Evolutionary conservation across 202 grass and related monocot species (phyloP), one percentile per base, ranked within the genome.

Genomic region (Musa balbisiana): DNA sequence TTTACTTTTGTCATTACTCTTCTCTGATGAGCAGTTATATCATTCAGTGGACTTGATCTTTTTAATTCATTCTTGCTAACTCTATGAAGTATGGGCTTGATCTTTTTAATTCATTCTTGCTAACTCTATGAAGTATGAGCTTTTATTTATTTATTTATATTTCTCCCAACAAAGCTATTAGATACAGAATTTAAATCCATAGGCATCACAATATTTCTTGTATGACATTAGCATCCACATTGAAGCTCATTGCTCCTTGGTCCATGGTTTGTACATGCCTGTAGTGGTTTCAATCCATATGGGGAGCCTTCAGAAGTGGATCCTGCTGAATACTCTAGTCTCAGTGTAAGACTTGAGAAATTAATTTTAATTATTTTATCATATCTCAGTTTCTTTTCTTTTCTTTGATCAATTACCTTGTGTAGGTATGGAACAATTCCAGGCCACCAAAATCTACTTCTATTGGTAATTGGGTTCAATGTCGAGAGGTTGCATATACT

Each of bases 401-500:
- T 49, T 12, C 16, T 14, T 51, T 50, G 43, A 17, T 23, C 21
- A 27, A 19, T 60, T 50, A 17, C 9, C 33, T 26, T 80, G 23
- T 33, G 63, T 24, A 80, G 78, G 68, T 17, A 64, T 80, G 55
- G 33, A 62, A 53, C 14, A n/a, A 21, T 19, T 11, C 9, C 15
- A 73, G 53, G 54, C 43, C 33, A 26, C 11, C n/a, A 43, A 74
- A 83, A 49, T 33, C 69, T 76, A 55, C 82, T 75, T 87, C 82
- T 80, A 81, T 83, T 73, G 91, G 91, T 84, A 93, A 93, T 71
- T 93, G 91, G 91, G 69, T 93, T 73, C 87, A 93, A 71, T 93
- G 91, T 76, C 78, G 63, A 25, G 91, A 87, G 17, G 63, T 67
- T 10, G 33, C 87, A 72, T 84, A 78, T 53, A 53, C 49, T 64